Conservation (phyloP, 2,329 filamentous ascomycete genomes). For the Pyrenophora teres region DNA sequence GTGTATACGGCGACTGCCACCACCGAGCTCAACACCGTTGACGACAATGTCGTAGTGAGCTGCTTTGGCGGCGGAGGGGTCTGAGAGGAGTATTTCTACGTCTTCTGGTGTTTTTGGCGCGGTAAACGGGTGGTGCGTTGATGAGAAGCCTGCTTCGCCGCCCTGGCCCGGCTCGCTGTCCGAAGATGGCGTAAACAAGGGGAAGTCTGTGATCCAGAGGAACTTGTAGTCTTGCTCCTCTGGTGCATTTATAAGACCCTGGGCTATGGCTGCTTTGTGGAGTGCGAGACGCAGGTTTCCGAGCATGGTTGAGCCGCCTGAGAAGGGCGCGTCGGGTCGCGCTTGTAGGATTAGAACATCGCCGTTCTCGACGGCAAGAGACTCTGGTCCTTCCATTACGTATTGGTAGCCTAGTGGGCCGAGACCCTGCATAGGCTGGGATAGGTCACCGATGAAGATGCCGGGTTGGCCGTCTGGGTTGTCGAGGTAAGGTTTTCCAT, state of each 20-base stretch:
- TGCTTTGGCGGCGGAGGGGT: slow-evolving; percentile 74
- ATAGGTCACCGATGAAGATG: slow-evolving; percentile 74
- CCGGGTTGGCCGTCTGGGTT: slow-evolving; percentile 81
- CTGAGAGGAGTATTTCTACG: slow-evolving; percentile 71
- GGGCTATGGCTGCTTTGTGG: slow-evolving; percentile 70
- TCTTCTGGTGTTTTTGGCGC: slow-evolving; percentile 75
- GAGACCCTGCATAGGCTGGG: slow-evolving; percentile 75
- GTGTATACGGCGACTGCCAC: slow-evolving; percentile 92
- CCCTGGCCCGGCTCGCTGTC: slow-evolving; percentile 77
- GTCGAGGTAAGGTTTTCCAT: slow-evolving; percentile 62
- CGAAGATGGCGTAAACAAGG: slow-evolving; percentile 79
- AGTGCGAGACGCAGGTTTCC: slow-evolving; percentile 74
- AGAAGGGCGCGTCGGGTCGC: slow-evolving; percentile 65
- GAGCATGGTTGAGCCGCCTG: slow-evolving; percentile 73
- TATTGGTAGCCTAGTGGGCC: slow-evolving; percentile 77
- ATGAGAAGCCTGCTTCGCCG: slow-evolving; percentile 76
- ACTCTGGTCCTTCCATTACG: slow-evolving; percentile 61
- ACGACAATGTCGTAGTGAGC: slow-evolving; percentile 96
- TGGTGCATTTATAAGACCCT: slow-evolving; percentile 59
- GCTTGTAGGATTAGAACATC: slow-evolving; percentile 84
- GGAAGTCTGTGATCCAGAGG: slow-evolving; percentile 88
- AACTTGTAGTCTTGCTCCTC: slow-evolving; percentile 64
- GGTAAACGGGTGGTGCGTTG: slow-evolving; percentile 96
- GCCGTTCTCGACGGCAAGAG: slow-evolving; percentile 62
- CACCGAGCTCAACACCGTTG: slow-evolving; percentile 92